These are phyloP conservation scores for Curvularia sp. DNA, from an alignment of 2,329 filamentous ascomycete genomes.

Conservation along the genomic window DNA sequence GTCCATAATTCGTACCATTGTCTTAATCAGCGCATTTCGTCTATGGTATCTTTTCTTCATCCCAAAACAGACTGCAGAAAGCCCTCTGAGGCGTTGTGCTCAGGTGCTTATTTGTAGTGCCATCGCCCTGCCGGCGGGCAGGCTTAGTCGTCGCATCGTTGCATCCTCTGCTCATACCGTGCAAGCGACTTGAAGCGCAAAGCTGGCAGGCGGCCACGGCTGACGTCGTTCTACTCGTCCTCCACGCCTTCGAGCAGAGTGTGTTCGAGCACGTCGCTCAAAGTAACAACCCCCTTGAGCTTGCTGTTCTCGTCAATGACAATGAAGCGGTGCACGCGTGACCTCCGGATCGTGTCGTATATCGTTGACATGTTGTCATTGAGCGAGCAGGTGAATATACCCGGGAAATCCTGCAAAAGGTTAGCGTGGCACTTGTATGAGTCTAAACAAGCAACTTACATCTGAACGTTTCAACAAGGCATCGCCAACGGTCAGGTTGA, in stretches of 20 bases:
- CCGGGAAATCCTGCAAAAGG: slow-evolving; percentile 79
- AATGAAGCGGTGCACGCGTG: slow-evolving; percentile 88
- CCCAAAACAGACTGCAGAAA: neutral
- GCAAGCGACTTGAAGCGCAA: slow-evolving; percentile 7
- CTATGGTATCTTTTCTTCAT: neutral
- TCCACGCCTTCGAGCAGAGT: slow-evolving; percentile 82
- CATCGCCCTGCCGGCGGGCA: neutral
- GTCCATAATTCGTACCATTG: neutral
- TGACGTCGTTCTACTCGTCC: slow-evolving; percentile 34
- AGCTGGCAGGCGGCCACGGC: slow-evolving; percentile 10
- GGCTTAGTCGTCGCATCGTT: slow-evolving; percentile 12
- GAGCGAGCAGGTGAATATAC: slow-evolving; percentile 94
- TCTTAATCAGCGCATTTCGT: neutral
- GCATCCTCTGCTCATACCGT: slow-evolving; percentile 4
- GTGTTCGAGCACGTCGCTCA: slow-evolving; percentile 97
- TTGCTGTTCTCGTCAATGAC: slow-evolving; percentile 90
- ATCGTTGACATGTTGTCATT: slow-evolving; percentile 93
- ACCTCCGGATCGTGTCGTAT: slow-evolving; percentile 95
- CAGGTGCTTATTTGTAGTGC: neutral
- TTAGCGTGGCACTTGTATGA: slow-evolving; percentile 24
- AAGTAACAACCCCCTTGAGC: slow-evolving; percentile 86
- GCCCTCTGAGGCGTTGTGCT: neutral
- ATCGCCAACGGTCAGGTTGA: slow-evolving; percentile 85
- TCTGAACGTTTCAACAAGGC: slow-evolving; percentile 85
- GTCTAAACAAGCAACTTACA: slow-evolving; percentile 51